Evolutionary conservation across 768 basidiomycete genomes (phyloP).

Genomic region (Boletus subparvulus): DNA sequence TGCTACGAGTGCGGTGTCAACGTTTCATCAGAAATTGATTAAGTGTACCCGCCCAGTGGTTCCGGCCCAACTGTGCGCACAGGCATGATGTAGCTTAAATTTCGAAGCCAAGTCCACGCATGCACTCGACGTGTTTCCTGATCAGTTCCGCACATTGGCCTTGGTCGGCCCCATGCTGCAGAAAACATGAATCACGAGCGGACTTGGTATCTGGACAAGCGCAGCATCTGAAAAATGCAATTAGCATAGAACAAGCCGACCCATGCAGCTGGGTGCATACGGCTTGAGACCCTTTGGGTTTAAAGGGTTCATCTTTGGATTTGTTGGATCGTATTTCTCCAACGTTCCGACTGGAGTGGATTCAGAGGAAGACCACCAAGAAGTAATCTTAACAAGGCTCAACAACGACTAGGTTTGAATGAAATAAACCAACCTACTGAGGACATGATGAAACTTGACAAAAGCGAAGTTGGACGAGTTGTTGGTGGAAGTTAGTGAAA

Average conservation of each 20-base stretch:
- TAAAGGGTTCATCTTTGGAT: slow-evolving; percentile 81
- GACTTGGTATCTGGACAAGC: slow-evolving; percentile 94
- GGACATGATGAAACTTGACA: slow-evolving; percentile 36
- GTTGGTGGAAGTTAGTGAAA: not conserved
- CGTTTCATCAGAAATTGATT: not conserved
- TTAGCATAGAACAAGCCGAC: not conserved
- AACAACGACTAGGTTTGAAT: not conserved
- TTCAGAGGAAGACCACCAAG: slow-evolving; percentile 53
- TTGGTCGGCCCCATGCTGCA: slow-evolving; percentile 62
- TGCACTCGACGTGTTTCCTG: slow-evolving; percentile 82
- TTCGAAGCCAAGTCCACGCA: slow-evolving; percentile 89
- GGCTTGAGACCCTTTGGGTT: slow-evolving; percentile 96
- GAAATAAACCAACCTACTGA: slow-evolving; percentile 29
- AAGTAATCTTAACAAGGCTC: slow-evolving; percentile 40
- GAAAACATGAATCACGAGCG: slow-evolving; percentile 91
- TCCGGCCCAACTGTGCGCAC: not conserved
- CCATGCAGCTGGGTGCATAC: slow-evolving; percentile 46
- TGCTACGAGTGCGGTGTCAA: slow-evolving; percentile 2
- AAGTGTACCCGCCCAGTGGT: not conserved
- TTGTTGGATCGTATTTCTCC: slow-evolving; percentile 65
- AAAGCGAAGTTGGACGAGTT: not conserved
- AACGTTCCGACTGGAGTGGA: slow-evolving; percentile 28
- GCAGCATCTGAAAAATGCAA: slow-evolving; percentile 66
- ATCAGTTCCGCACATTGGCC: slow-evolving; percentile 83
- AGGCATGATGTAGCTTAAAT: slow-evolving; percentile 38